A percentile compares a stretch with the other conserved stretches of the same genome.
These are phyloP conservation scores for Mortierella sp. DNA, from an alignment of 371 early-diverging fungal species.

Conservation along the genomic window DNA sequence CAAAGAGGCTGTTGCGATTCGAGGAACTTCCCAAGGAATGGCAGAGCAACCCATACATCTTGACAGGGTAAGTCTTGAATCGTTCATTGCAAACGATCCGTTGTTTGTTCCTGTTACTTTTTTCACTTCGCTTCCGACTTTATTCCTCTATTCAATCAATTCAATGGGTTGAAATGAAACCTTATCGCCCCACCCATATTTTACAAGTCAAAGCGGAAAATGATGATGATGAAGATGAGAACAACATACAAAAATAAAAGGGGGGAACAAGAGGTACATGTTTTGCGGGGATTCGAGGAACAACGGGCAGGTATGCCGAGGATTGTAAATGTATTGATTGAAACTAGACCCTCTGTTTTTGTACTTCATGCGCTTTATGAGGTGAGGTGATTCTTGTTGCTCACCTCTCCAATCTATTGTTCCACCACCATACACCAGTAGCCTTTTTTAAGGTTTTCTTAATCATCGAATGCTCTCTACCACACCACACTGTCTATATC, in stretches of 20 bases:
- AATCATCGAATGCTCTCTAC: too few species aligned
- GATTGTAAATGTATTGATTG: too few species aligned
- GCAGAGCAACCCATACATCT: constrained; percentile 76
- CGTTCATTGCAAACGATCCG: neutral
- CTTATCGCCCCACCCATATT: constrained; percentile 40
- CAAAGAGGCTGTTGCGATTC: constrained; percentile 68
- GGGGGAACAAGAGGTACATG: too few species aligned
- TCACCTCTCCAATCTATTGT: too few species aligned
- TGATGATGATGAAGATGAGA: too few species aligned
- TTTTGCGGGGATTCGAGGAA: too few species aligned
- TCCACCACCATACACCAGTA: too few species aligned
- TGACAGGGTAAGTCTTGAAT: constrained; percentile 47
- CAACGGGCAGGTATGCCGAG: too few species aligned
- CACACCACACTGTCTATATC: neutral
- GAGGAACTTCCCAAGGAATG: constrained; percentile 76
- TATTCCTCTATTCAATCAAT: constrained; percentile 2
- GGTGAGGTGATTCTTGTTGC: constrained; percentile 3
- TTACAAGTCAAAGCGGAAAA: neutral
- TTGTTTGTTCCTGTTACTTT: neutral
- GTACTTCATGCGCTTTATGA: neutral
- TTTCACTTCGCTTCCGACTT: constrained; percentile 4
- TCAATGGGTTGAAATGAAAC: constrained; percentile 30
- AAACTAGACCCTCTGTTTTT: too few species aligned
- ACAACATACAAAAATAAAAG: too few species aligned
- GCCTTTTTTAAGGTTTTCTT: neutral